Percentiles rank a stretch among this genome's conserved stretches.
These are phyloP conservation scores for Sugiyamaella smithiae DNA, from an alignment of 805 yeast genomes.

Conservation along the genomic window DNA sequence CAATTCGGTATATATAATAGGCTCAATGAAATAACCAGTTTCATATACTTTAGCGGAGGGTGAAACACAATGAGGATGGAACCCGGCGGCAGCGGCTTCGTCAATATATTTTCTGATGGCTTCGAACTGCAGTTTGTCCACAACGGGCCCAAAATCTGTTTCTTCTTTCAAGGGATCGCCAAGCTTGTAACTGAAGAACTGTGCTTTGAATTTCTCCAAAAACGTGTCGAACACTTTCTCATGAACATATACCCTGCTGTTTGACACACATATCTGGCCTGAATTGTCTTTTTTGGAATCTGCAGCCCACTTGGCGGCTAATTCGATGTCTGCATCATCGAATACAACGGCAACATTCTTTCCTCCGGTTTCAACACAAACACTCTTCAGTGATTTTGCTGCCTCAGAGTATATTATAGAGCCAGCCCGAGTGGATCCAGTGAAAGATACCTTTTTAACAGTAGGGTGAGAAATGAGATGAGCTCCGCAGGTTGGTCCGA, in stretches of 20 bases:
- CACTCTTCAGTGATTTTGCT: constrained; percentile 58
- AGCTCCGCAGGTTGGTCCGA: constrained; percentile 46
- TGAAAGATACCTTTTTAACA: constrained; percentile 69
- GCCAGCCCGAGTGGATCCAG: constrained; percentile 77
- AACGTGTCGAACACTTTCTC: constrained; percentile 62
- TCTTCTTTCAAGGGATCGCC: constrained; percentile 61
- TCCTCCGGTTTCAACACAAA: constrained; percentile 75
- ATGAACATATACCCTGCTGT: constrained; percentile 69
- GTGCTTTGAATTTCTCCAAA: constrained; percentile 45
- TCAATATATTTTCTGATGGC: constrained; percentile 61
- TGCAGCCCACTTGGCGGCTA: constrained; percentile 50
- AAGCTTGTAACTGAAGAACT: constrained; percentile 43
- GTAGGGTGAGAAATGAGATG: constrained; percentile 52
- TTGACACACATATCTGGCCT: constrained; percentile 83
- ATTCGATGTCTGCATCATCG: constrained; percentile 59
- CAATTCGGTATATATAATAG: constrained; percentile 62
- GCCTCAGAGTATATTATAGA: constrained; percentile 62
- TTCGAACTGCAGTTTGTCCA: constrained; percentile 56
- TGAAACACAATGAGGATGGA: constrained; percentile 59
- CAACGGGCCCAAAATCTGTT: constrained; percentile 76
- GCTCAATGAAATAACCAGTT: constrained; percentile 51
- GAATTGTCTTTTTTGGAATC: constrained; percentile 69
- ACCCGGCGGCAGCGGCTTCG: constrained; percentile 67
- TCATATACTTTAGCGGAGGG: constrained; percentile 54
- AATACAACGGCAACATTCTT: constrained; percentile 77